A percentile compares a stretch with the other conserved stretches of the same genome.
phyloP scores from a whole-genome alignment of 1,284 basidiomycete species.

The Dichomitus squalens region DNA sequence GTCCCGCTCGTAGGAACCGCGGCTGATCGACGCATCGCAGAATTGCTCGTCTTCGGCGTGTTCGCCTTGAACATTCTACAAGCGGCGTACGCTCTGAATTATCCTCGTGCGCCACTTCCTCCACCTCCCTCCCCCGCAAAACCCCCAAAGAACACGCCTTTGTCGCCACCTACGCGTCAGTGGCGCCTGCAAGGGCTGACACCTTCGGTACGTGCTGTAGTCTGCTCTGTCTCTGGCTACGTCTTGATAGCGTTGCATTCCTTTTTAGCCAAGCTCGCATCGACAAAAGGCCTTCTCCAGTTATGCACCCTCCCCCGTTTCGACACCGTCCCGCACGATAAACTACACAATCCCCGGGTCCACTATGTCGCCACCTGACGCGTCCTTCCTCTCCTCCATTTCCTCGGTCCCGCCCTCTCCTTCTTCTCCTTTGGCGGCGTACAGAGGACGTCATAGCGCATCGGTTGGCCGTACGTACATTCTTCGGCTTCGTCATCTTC shows the following conservation, averaged over 20 bases:
- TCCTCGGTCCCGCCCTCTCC: constrained; percentile 22
- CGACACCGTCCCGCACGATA: constrained; percentile 48
- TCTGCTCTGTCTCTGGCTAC: neutral
- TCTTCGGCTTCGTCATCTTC: neutral
- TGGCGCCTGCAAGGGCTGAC: constrained; percentile 42
- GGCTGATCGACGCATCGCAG: constrained; percentile 31
- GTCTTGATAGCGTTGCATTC: neutral
- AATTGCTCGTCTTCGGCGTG: constrained; percentile 43
- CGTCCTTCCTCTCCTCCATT: constrained; percentile 25
- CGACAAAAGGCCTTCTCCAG: constrained; percentile 54
- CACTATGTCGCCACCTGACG: constrained; percentile 17
- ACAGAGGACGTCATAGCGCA: constrained; percentile 24
- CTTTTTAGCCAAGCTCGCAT: constrained; percentile 50
- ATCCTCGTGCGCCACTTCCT: constrained; percentile 48
- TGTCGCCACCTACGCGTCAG: constrained; percentile 41
- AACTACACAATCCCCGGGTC: constrained; percentile 27
- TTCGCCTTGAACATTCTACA: constrained; percentile 55
- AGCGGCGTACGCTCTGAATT: constrained; percentile 52
- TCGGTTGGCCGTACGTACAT: constrained; percentile 24
- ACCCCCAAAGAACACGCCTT: constrained; percentile 39
- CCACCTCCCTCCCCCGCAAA: constrained; percentile 37
- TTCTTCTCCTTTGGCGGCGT: constrained; percentile 26
- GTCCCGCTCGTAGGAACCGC: neutral
- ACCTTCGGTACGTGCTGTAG: constrained; percentile 41
- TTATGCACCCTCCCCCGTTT: constrained; percentile 52